phyloP scores from a whole-genome alignment of 2,329 filamentous ascomycete species.

The Cercospora sp. region DNA sequence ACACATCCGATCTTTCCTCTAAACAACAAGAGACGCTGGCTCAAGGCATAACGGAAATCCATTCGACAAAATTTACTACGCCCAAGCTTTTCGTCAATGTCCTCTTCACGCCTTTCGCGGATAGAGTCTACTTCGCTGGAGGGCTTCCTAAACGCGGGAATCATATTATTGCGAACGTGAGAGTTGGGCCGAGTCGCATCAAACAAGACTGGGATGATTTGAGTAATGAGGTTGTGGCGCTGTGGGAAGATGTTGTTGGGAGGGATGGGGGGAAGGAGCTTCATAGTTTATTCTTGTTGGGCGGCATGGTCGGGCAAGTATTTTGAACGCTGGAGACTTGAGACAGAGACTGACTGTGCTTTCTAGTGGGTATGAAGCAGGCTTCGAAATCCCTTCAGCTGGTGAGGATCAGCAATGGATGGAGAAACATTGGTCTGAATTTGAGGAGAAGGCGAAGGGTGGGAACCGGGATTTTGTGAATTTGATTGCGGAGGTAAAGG shows the following conservation, averaged over 20 bases:
- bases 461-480: slow-evolving; percentile 41
- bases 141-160: slow-evolving; percentile 40
- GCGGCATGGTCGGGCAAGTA: slow-evolving; percentile 36
- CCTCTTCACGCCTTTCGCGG: slow-evolving; percentile 37
- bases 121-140: slow-evolving; percentile 38
- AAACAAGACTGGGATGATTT: slow-evolving; percentile 38
- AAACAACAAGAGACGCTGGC: slow-evolving; percentile 46
- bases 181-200: slow-evolving; percentile 38
- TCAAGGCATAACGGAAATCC: slow-evolving; percentile 44
- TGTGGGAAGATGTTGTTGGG: slow-evolving; percentile 37
- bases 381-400: slow-evolving; percentile 35
- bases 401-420: slow-evolving; percentile 40
- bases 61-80: slow-evolving; percentile 46
- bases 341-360: too few relatives aligned
- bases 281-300: slow-evolving; percentile 33
- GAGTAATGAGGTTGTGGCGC: slow-evolving; percentile 27
- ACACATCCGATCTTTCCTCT: slow-evolving; percentile 38
- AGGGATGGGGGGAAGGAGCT: slow-evolving; percentile 25
- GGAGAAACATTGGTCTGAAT: slow-evolving; percentile 37
- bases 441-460: slow-evolving; percentile 38
- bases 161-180: slow-evolving; percentile 41
- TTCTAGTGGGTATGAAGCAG: slow-evolving; percentile 39
- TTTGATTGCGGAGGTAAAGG: slow-evolving; percentile 38
- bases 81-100: slow-evolving; percentile 50
- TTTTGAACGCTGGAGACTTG: too few relatives aligned